Conservation (phyloP, 805 yeast species). For the Yamadazyma takamatsuzukensis region DNA sequence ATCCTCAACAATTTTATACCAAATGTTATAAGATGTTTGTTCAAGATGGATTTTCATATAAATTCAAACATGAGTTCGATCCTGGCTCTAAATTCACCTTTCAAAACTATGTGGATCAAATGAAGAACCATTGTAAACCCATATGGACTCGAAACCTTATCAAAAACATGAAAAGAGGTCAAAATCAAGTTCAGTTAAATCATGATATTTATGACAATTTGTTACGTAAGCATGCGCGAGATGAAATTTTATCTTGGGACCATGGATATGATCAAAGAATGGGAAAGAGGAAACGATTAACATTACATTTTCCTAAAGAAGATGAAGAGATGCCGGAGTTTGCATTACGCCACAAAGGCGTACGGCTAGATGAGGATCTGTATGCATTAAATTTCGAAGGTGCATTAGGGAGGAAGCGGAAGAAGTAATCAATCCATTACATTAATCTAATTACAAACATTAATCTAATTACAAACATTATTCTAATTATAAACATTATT, state of each 20-base stretch:
- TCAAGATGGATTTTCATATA: constrained; percentile 22
- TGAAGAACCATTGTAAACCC: too few relatives aligned
- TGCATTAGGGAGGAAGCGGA: too few relatives aligned
- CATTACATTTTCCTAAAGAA: too few relatives aligned
- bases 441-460: not conserved
- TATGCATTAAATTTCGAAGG: constrained; percentile 5
- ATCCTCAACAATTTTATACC: constrained; percentile 15
- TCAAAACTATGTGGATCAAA: constrained; percentile 5
- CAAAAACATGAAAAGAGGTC: not conserved
- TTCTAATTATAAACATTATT: too few relatives aligned
- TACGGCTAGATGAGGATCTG: constrained; percentile 9
- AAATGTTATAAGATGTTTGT: constrained; percentile 25
- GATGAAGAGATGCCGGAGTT: constrained; percentile 5
- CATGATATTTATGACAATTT: too few relatives aligned
- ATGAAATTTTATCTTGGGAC: constrained; percentile 7
- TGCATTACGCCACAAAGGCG: constrained; percentile 9
- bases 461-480: not conserved
- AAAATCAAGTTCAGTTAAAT: too few relatives aligned
- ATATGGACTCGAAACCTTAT: not conserved
- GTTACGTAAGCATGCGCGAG: too few relatives aligned
- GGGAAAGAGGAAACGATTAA: not conserved
- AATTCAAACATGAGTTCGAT: constrained; percentile 17
- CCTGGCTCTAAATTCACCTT: constrained; percentile 10
- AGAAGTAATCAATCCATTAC: too few relatives aligned
- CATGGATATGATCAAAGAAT: constrained; percentile 7